These are phyloP conservation scores for Ustilago xerochloae DNA, from an alignment of 1,284 basidiomycete genomes.

Conservation along the genomic window DNA sequence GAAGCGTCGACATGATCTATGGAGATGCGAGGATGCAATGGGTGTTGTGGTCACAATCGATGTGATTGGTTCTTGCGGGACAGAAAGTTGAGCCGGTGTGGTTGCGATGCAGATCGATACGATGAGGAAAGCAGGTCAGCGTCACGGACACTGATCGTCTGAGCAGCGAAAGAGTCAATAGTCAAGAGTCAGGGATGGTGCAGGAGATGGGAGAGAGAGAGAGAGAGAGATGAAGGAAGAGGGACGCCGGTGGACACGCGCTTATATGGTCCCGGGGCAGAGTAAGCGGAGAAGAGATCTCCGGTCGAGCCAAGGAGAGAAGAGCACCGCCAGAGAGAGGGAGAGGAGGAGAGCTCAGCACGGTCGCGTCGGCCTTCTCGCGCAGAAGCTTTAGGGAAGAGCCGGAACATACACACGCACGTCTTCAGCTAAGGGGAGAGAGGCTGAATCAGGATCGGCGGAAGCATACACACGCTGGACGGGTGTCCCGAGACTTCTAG, in stretches of 20 bases:
- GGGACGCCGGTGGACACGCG: background rate
- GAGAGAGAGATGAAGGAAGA: background rate
- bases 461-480: slow-evolving; percentile 3
- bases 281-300: background rate
- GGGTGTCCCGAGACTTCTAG: background rate
- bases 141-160: too few species aligned
- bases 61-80: background rate
- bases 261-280: background rate
- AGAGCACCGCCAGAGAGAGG: background rate
- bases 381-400: slow-evolving; percentile 15
- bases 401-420: slow-evolving; percentile 17
- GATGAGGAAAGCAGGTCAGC: too few species aligned
- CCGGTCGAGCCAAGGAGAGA: slow-evolving; percentile 2
- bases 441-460: slow-evolving; percentile 25
- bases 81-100: background rate
- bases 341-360: background rate
- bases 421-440: background rate
- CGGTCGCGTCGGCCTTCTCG: slow-evolving; percentile 18
- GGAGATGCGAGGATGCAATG: too few species aligned
- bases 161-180: too few species aligned
- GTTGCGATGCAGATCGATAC: too few species aligned
- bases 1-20: slow-evolving; percentile 22
- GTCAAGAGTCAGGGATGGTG: background rate
- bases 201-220: background rate
- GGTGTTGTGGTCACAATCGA: background rate